Percentiles rank a stretch among this genome's conserved stretches.
These are phyloP conservation scores for Xylaria arbuscula DNA, from an alignment of 2,329 filamentous ascomycete genomes.

Conservation along the genomic window DNA sequence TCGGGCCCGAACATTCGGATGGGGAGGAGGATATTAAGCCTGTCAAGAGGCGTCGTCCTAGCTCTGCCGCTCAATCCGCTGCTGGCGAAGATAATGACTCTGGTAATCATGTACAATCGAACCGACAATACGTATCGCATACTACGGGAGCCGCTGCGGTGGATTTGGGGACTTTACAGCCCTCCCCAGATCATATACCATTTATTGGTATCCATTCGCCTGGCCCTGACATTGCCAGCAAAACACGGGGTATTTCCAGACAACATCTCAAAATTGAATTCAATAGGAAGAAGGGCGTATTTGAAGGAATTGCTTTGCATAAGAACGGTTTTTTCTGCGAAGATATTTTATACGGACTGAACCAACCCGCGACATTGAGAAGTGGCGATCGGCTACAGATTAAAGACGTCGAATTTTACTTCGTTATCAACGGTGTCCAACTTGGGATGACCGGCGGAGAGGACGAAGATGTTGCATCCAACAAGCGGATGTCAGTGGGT, in stretches of 20 bases:
- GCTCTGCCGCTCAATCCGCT: conserved; percentile 55
- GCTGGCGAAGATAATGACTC: conserved; percentile 56
- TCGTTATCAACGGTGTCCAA: conserved; percentile 74
- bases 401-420: conserved; percentile 74
- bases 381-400: conserved; percentile 77
- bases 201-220: conserved; percentile 79
- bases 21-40: conserved; percentile 62
- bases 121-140: conserved; percentile 70
- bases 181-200: conserved; percentile 70
- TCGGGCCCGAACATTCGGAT: conserved; percentile 69
- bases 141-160: conserved; percentile 69
- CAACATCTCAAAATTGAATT: conserved; percentile 79
- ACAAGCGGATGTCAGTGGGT: conserved; percentile 64
- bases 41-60: conserved; percentile 59
- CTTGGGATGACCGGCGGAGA: conserved; percentile 68
- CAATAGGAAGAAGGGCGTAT: conserved; percentile 70
- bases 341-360: conserved; percentile 63
- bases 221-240: conserved; percentile 67
- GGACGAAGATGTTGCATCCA: conserved; percentile 60
- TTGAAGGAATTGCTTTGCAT: conserved; percentile 71
- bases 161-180: conserved; percentile 68
- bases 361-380: conserved; percentile 67
- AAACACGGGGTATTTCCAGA: conserved; percentile 78
- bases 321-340: conserved; percentile 77
- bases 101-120: conserved; percentile 62